phyloP scores from a whole-genome alignment of 441 rosid genomes.

The Kokia cookei region DNA sequence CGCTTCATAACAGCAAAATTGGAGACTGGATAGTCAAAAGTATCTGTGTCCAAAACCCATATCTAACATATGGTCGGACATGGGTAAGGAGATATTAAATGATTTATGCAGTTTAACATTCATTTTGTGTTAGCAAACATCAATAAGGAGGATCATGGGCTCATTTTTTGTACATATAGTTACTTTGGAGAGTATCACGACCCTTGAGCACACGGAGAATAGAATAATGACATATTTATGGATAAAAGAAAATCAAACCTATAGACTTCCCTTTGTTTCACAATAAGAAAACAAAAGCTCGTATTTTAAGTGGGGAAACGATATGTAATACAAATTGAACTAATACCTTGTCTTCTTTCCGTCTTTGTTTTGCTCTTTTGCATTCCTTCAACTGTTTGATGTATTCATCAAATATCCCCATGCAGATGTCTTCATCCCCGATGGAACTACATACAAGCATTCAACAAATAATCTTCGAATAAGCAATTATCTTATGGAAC shows the following conservation, averaged over 20 bases:
- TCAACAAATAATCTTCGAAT: not conserved
- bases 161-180: not conserved
- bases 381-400: constrained; percentile 43
- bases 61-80: not conserved
- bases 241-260: not conserved
- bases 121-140: not conserved
- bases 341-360: constrained; percentile 51
- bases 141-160: not conserved
- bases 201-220: not conserved
- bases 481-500: not conserved
- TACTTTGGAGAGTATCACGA: not conserved
- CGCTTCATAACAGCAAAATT: not conserved
- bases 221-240: no score
- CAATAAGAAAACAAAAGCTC: not conserved
- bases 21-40: not conserved
- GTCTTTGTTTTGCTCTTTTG: constrained; percentile 35
- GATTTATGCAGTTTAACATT: not conserved
- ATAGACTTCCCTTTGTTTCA: not conserved
- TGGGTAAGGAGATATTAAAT: not conserved
- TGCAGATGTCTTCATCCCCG: constrained; percentile 51
- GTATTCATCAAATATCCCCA: constrained; percentile 47
- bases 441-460: constrained; percentile 37
- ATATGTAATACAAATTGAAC: not conserved
- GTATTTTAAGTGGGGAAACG: not conserved
- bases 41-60: not conserved